Percentiles rank a stretch among this genome's conserved stretches.
Conservation (phyloP, 2,329 filamentous ascomycete genomes). For the Pseudogymnoascus pannorum region DNA sequence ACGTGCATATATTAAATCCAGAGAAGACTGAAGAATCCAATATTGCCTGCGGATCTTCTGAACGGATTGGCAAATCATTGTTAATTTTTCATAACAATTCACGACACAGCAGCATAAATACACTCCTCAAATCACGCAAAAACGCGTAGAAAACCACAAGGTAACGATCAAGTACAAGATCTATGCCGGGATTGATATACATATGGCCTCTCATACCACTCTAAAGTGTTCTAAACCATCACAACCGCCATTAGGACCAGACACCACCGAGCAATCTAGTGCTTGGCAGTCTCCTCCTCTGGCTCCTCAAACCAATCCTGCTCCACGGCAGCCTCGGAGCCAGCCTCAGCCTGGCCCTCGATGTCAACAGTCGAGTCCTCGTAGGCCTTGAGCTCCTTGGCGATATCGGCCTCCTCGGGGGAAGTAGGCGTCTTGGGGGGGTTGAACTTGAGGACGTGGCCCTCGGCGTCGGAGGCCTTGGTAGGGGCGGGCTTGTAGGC, state of each 20-base stretch:
- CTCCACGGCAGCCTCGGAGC: slow-evolving; percentile 51
- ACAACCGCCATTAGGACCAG: neutral
- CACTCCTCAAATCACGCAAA: neutral
- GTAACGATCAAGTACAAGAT: slow-evolving; percentile 10
- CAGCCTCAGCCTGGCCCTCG: slow-evolving; percentile 69
- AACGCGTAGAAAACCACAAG: neutral
- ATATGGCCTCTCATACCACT: slow-evolving; percentile 11
- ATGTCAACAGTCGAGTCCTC: slow-evolving; percentile 91
- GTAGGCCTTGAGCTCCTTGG: slow-evolving; percentile 87
- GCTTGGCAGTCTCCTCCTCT: slow-evolving; percentile 35
- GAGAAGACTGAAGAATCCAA: neutral
- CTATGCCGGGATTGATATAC: slow-evolving; percentile 12
- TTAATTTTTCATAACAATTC: neutral
- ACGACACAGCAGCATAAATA: neutral
- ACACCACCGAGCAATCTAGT: slow-evolving; percentile 20
- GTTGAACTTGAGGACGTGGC: slow-evolving; percentile 82
- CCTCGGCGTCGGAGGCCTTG: slow-evolving; percentile 82
- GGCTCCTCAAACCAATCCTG: slow-evolving; percentile 81
- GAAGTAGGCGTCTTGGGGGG: slow-evolving; percentile 75
- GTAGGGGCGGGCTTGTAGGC: slow-evolving; percentile 80
- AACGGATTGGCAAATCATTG: neutral
- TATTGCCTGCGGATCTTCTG: neutral
- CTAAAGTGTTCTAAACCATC: slow-evolving; percentile 9
- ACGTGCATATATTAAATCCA: neutral
- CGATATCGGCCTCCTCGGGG: slow-evolving; percentile 90